A percentile compares a stretch with the other conserved stretches of the same genome.
Evolutionary conservation across 2,329 filamentous ascomycete genomes (phyloP).

Genomic region (Aspergillus bombycis): DNA sequence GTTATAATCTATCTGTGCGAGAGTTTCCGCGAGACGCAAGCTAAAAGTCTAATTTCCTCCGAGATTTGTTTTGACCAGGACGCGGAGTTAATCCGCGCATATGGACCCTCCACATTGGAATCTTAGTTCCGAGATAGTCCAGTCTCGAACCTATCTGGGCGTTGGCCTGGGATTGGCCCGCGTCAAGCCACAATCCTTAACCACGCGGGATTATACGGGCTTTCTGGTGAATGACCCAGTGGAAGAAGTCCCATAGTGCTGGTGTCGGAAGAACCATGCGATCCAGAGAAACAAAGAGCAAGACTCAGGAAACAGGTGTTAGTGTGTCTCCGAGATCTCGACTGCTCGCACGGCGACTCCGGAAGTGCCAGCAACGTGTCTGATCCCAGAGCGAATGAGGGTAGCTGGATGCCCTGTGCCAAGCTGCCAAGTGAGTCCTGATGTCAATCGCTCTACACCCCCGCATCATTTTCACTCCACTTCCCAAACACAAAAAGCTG

Average conservation of each 20-base stretch:
- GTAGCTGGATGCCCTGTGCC: background rate
- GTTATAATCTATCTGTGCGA: background rate
- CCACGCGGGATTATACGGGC: background rate
- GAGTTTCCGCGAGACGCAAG: background rate
- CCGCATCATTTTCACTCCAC: background rate
- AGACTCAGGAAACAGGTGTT: background rate
- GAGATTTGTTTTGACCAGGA: background rate
- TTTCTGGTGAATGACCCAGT: background rate
- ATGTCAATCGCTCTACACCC: constrained; percentile 5
- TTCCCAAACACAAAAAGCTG: constrained; percentile 2
- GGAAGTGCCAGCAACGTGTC: background rate
- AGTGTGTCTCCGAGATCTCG: background rate
- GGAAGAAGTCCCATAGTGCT: background rate
- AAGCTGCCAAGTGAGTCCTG: background rate
- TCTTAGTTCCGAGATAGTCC: background rate
- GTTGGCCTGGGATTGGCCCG: background rate
- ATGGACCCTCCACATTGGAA: background rate
- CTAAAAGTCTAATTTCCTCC: background rate
- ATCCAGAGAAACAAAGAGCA: background rate
- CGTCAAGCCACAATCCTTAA: background rate
- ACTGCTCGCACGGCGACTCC: background rate
- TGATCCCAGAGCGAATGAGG: constrained; percentile 1
- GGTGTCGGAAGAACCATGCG: background rate
- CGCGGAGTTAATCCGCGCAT: background rate
- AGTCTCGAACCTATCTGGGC: background rate